A percentile compares a stretch with the other conserved stretches of the same genome.
phyloP scores from a whole-genome alignment of 2,329 filamentous ascomycete genomes.

The Periconia digitata region DNA sequence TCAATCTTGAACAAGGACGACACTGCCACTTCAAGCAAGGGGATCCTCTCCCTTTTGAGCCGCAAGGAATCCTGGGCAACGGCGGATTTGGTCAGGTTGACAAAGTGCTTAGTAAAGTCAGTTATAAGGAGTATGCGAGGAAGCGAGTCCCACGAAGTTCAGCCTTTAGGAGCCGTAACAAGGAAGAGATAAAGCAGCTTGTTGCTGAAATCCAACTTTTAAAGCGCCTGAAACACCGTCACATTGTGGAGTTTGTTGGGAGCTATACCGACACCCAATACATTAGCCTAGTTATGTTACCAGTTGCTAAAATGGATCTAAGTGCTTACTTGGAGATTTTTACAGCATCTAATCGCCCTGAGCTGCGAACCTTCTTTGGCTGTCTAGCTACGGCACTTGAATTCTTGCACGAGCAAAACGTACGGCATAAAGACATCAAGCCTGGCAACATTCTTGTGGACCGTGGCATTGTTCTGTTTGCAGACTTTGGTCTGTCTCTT shows the following conservation, averaged over 20 bases:
- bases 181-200: conserved; percentile 9
- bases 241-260: conserved; percentile 32
- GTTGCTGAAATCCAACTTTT: conserved; percentile 15
- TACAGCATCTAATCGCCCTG: conserved; percentile 7
- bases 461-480: conserved; percentile 15
- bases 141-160: conserved; percentile 19
- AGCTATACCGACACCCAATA: conserved; percentile 32
- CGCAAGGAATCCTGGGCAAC: conserved; percentile 15
- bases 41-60: conserved; percentile 13
- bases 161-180: conserved; percentile 12
- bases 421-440: conserved; percentile 32
- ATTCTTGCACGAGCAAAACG: conserved; percentile 14
- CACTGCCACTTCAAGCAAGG: conserved; percentile 14
- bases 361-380: conserved; percentile 14
- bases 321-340: conserved; percentile 14
- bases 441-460: conserved; percentile 33
- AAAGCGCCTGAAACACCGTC: conserved; percentile 22
- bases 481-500: conserved; percentile 30
- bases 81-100: conserved; percentile 24
- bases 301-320: conserved; percentile 22
- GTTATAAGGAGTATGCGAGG: conserved; percentile 21
- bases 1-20: conserved; percentile 8
- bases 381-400: conserved; percentile 13
- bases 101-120: conserved; percentile 21
- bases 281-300: conserved; percentile 34